Conservation (phyloP, 495 filamentous ascomycete species). For the Extremus antarcticus region DNA sequence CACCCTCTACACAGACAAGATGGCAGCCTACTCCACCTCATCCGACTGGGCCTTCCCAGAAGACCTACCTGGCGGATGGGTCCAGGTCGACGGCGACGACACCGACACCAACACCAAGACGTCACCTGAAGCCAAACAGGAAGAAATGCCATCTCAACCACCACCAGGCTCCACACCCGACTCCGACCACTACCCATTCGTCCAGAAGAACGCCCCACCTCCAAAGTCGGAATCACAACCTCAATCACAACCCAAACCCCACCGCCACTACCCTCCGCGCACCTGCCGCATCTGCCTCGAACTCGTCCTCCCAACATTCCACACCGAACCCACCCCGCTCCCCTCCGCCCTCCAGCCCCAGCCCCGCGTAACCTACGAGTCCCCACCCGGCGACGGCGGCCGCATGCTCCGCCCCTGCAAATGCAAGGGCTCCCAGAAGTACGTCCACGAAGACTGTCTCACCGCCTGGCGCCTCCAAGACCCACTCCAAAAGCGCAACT, state of each 20-base stretch:
- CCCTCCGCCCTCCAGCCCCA: slow-evolving; percentile 50
- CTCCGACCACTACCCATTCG: slow-evolving; percentile 20
- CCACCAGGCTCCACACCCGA: slow-evolving; percentile 20
- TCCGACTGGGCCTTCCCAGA: slow-evolving; percentile 14
- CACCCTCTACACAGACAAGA: not conserved
- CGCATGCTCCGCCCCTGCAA: slow-evolving; percentile 84
- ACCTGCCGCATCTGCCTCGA: slow-evolving; percentile 92
- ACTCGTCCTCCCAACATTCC: slow-evolving; percentile 64
- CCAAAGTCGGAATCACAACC: too few species aligned
- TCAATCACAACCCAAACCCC: too few species aligned
- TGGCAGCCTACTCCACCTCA: slow-evolving; percentile 10
- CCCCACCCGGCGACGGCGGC: slow-evolving; percentile 49
- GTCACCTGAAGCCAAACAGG: not conserved
- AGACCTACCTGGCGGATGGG: slow-evolving; percentile 15
- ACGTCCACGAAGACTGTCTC: slow-evolving; percentile 92
- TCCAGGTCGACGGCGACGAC: slow-evolving; percentile 11
- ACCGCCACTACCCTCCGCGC: slow-evolving; percentile 49
- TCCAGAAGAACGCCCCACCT: too few species aligned
- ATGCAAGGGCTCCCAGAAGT: slow-evolving; percentile 84
- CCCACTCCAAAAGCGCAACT: slow-evolving; percentile 56
- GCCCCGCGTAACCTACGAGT: slow-evolving; percentile 62
- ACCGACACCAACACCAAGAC: not conserved
- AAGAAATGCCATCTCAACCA: slow-evolving; percentile 4
- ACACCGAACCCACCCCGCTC: slow-evolving; percentile 29
- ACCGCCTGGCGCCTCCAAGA: slow-evolving; percentile 73